phyloP scores from a whole-genome alignment of 345 rosid species.

The Linum usitatissimum region DNA sequence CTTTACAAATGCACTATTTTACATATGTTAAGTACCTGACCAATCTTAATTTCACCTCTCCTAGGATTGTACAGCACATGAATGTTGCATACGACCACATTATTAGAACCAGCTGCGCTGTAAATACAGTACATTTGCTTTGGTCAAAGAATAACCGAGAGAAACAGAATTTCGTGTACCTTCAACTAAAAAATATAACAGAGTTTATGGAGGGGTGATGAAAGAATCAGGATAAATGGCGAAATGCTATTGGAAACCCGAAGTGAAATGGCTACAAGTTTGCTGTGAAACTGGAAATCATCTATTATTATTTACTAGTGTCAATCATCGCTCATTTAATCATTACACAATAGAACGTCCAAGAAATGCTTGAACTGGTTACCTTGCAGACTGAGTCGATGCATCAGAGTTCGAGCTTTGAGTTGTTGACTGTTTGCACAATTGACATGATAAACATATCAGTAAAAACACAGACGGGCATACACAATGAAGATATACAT shows the following conservation, averaged over 20 bases:
- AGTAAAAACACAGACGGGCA: no score
- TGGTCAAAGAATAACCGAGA: background rate
- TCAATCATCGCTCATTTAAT: background rate
- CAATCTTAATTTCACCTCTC: constrained; percentile 93
- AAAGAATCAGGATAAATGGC: background rate
- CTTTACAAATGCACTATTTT: background rate
- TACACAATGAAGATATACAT: constrained; percentile 10
- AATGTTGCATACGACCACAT: constrained; percentile 74
- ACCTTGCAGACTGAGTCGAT: constrained; percentile 39
- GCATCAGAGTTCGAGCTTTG: constrained; percentile 24
- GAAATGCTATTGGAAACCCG: background rate
- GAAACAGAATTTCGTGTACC: no score
- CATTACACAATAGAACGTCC: no score
- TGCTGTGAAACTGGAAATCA: background rate
- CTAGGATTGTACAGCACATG: constrained; percentile 92
- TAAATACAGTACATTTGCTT: constrained; percentile 14
- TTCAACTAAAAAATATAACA: no score
- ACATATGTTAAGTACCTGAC: constrained; percentile 54
- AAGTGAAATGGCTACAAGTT: background rate
- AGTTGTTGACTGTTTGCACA: constrained; percentile 37
- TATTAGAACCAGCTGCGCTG: constrained; percentile 40
- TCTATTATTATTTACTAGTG: background rate
- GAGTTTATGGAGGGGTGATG: background rate
- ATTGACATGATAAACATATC: no score
- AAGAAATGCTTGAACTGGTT: constrained; percentile 8